A percentile compares a stretch with the other conserved stretches of the same genome.
Conservation (phyloP, 1,284 basidiomycete genomes). For the Wolfiporia cocos region DNA sequence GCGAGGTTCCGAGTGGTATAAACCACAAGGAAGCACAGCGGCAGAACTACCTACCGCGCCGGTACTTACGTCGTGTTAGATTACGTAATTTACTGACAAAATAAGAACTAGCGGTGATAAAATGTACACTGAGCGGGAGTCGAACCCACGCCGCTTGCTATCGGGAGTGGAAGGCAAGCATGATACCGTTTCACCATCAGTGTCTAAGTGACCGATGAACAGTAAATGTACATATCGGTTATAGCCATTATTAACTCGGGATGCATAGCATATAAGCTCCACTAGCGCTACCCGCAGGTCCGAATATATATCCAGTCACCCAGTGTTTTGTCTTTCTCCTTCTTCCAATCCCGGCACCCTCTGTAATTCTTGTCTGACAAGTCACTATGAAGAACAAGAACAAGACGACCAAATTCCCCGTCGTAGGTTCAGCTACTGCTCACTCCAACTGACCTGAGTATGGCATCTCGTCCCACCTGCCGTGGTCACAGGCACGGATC, state of each 20-base stretch:
- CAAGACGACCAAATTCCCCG: conserved; percentile 81
- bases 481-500: conserved; percentile 75
- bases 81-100: not conserved
- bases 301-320: no score
- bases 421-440: conserved; percentile 37
- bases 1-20: no score
- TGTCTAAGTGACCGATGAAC: no score
- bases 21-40: no score
- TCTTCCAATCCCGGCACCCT: not conserved
- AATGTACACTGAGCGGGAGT: conserved; percentile 23
- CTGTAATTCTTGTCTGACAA: not conserved
- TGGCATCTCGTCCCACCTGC: not conserved
- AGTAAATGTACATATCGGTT: no score
- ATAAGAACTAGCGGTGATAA: not conserved
- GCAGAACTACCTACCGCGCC: no score
- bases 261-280: no score
- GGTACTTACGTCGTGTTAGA: no score
- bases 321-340: not conserved
- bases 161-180: conserved; percentile 22
- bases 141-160: conserved; percentile 27
- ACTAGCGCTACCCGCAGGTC: no score
- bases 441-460: not conserved
- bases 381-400: conserved; percentile 75
- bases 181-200: conserved; percentile 27
- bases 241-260: no score